Conservation (phyloP, 768 basidiomycete genomes). For the Hemileccinum rubropunctum region DNA sequence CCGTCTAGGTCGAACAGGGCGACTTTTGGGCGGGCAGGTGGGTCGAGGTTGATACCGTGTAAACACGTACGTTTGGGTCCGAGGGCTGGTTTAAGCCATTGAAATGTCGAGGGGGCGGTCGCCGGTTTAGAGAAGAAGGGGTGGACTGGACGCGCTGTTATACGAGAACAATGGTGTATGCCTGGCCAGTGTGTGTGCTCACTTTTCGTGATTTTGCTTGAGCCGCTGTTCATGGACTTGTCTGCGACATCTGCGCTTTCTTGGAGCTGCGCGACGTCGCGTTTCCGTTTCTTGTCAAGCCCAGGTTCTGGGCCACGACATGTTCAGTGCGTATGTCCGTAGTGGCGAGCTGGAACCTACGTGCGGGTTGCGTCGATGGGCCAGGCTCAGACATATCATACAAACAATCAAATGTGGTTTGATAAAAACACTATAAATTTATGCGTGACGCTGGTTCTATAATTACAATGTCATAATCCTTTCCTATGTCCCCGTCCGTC, state of each 20-base stretch:
- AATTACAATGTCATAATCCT: slow-evolving; percentile 13
- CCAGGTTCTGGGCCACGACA: slow-evolving; percentile 1
- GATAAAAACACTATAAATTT: slow-evolving; percentile 22
- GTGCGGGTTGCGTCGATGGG: slow-evolving; percentile 3
- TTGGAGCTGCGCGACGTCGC: slow-evolving; percentile 13
- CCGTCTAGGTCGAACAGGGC: slow-evolving; percentile 88
- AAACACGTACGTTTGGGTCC: slow-evolving; percentile 37
- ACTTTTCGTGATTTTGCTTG: slow-evolving; percentile 28
- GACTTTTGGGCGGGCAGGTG: slow-evolving; percentile 48
- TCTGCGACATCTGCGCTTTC: slow-evolving; percentile 11
- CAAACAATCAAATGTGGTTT: background rate
- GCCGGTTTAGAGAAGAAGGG: slow-evolving; percentile 41
- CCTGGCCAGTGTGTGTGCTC: slow-evolving; percentile 12
- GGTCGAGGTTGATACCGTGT: slow-evolving; percentile 32
- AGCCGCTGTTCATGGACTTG: slow-evolving; percentile 11
- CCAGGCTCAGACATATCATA: slow-evolving; percentile 16
- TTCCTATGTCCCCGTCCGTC: background rate
- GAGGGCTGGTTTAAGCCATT: slow-evolving; percentile 34
- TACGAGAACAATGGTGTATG: background rate
- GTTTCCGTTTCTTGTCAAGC: slow-evolving; percentile 22
- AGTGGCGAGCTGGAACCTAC: slow-evolving; percentile 13
- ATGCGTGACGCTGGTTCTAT: slow-evolving; percentile 3
- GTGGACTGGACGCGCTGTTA: slow-evolving; percentile 30
- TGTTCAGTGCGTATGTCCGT: background rate
- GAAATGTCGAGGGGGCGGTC: slow-evolving; percentile 17